Percentiles rank a stretch among this genome's conserved stretches.
phyloP scores from a whole-genome alignment of 2,329 filamentous ascomycete species.

The Pyricularia pennisetigena region DNA sequence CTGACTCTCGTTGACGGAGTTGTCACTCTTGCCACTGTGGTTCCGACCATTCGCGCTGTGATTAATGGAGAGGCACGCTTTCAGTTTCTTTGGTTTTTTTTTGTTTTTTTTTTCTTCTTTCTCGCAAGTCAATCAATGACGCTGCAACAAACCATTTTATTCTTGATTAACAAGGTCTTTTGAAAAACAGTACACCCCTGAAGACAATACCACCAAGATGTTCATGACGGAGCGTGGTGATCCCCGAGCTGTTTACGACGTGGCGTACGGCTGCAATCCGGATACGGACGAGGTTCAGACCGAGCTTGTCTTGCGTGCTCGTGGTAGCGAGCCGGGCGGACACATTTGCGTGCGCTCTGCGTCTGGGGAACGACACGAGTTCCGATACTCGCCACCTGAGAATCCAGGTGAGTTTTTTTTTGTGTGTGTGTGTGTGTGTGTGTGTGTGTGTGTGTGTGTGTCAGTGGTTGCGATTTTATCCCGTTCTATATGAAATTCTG shows the following conservation, averaged over 20 bases:
- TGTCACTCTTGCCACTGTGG: conserved; percentile 17
- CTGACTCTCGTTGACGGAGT: conserved; percentile 27
- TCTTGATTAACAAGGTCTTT: neutral
- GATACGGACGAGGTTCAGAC: conserved; percentile 28
- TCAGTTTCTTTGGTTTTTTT: no score
- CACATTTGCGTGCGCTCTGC: conserved; percentile 27
- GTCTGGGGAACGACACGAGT: conserved; percentile 27
- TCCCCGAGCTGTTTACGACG: conserved; percentile 28
- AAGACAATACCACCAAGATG: conserved; percentile 35
- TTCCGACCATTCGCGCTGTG: conserved; percentile 21
- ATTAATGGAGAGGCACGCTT: conserved; percentile 31
- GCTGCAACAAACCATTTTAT: neutral
- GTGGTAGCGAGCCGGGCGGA: conserved; percentile 18
- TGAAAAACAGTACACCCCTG: conserved; percentile 23
- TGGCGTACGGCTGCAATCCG: conserved; percentile 29
- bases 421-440: no score
- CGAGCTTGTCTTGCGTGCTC: conserved; percentile 23
- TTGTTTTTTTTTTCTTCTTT: no score
- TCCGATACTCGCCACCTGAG: conserved; percentile 29
- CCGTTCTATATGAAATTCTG: no score
- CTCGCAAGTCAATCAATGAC: no score
- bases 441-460: no score
- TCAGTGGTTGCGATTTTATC: no score
- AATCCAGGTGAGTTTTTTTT: no score
- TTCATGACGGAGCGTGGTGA: conserved; percentile 35